A percentile compares a stretch with the other conserved stretches of the same genome.
Evolutionary conservation across 1,284 basidiomycete genomes (phyloP).

Genomic region (Pascua guehoae): DNA sequence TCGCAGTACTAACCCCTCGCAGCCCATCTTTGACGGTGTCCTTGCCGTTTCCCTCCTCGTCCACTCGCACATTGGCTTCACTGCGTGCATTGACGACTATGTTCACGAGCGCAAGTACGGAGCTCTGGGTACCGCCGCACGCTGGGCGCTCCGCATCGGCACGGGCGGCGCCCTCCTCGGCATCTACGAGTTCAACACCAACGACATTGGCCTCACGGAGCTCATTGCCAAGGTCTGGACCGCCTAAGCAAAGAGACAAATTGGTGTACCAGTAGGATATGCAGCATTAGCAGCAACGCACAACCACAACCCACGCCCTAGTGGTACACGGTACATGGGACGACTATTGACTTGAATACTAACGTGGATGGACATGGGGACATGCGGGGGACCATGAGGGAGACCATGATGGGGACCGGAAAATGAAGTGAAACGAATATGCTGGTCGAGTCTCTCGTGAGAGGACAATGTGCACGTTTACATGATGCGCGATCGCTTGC

Average conservation of each 20-base stretch:
- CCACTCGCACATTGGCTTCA: constrained; percentile 87
- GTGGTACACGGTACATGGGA: no score
- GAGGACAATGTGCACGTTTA: neutral
- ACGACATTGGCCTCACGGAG: constrained; percentile 83
- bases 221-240: constrained; percentile 64
- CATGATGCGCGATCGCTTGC: constrained; percentile 22
- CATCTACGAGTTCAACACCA: constrained; percentile 95
- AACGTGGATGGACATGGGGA: no score
- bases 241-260: constrained; percentile 50
- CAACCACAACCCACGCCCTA: neutral
- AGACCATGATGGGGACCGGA: no score
- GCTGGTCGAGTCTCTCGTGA: no score
- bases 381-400: no score
- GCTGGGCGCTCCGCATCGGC: constrained; percentile 71
- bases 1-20: constrained; percentile 5
- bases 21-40: constrained; percentile 80
- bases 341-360: no score
- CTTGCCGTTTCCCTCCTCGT: constrained; percentile 82
- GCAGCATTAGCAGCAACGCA: constrained; percentile 14
- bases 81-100: constrained; percentile 77
- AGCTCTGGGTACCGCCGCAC: constrained; percentile 62
- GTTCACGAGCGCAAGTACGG: constrained; percentile 92
- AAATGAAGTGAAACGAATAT: no score
- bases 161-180: constrained; percentile 86
- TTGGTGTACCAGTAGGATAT: constrained; percentile 23